Conservation (phyloP, 306 rosid species). For the Begonia loranthoides region DNA sequence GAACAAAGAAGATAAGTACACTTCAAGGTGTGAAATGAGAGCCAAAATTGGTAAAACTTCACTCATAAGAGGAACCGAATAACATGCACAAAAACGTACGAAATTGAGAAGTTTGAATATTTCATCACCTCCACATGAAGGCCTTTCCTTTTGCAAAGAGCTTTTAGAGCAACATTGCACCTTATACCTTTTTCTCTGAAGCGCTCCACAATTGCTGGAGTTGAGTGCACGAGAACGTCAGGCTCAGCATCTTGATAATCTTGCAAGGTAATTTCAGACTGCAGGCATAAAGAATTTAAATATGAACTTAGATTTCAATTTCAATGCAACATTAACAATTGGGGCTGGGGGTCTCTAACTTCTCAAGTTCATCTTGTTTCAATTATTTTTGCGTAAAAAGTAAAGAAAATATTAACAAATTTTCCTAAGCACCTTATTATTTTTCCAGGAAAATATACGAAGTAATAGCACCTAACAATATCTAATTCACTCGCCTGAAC, state of each 20-base stretch:
- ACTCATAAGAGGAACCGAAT: background rate
- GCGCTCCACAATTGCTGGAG: conserved; percentile 42
- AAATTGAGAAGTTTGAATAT: background rate
- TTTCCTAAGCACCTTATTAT: too few species aligned
- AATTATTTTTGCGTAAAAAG: too few species aligned
- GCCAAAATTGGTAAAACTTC: too few species aligned
- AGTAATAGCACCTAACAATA: background rate
- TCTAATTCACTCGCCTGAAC: conserved; percentile 59
- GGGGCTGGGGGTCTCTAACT: too few species aligned
- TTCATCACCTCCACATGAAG: conserved; percentile 60
- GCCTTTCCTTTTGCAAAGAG: conserved; percentile 86
- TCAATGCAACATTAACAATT: too few species aligned
- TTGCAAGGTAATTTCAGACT: conserved; percentile 53
- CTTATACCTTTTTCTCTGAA: conserved; percentile 33
- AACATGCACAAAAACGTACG: conserved; percentile 2
- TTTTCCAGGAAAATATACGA: too few species aligned
- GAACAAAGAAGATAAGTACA: too few species aligned
- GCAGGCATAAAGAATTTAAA: conserved; percentile 11
- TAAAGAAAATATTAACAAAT: too few species aligned
- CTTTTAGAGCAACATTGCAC: conserved; percentile 50
- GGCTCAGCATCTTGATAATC: conserved; percentile 88
- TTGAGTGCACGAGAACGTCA: conserved; percentile 53
- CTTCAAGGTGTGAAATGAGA: too few species aligned
- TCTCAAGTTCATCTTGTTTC: too few species aligned
- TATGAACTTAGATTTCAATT: too few species aligned